Evolutionary conservation across 495 filamentous ascomycete species (phyloP).

Genomic region (Daldinia vernicosa): DNA sequence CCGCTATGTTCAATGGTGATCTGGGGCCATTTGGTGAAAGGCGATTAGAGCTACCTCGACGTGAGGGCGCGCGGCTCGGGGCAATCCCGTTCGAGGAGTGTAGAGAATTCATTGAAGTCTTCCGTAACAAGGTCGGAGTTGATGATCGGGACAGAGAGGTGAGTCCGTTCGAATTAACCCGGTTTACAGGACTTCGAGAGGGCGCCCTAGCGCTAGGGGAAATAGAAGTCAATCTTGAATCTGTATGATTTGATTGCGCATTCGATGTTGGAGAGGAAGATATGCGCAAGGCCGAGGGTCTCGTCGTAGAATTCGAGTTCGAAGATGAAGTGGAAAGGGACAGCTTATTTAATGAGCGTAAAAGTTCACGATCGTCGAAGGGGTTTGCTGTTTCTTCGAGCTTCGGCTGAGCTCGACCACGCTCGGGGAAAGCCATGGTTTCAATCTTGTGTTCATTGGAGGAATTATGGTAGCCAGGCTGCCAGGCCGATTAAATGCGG

Average conservation of each 20-base stretch:
- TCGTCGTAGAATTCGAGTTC: slow-evolving; percentile 38
- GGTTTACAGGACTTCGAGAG: slow-evolving; percentile 61
- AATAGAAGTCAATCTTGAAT: slow-evolving; percentile 32
- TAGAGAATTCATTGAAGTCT: slow-evolving; percentile 66
- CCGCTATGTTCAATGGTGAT: slow-evolving; percentile 52
- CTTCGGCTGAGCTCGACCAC: slow-evolving; percentile 28
- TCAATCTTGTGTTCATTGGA: slow-evolving; percentile 28
- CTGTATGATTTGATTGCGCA: slow-evolving; percentile 7
- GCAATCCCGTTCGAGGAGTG: slow-evolving; percentile 53
- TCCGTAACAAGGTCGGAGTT: slow-evolving; percentile 59
- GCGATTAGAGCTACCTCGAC: slow-evolving; percentile 61
- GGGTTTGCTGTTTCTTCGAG: slow-evolving; percentile 28
- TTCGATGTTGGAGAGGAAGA: slow-evolving; percentile 37
- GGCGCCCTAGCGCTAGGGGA: slow-evolving; percentile 50
- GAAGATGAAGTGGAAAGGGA: slow-evolving; percentile 50
- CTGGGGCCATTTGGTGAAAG: slow-evolving; percentile 51
- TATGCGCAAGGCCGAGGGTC: slow-evolving; percentile 39
- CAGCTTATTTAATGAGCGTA: slow-evolving; percentile 54
- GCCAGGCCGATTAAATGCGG: not conserved
- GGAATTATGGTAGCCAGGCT: not conserved
- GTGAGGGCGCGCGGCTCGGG: slow-evolving; percentile 52
- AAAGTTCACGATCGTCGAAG: slow-evolving; percentile 46
- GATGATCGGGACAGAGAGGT: slow-evolving; percentile 55
- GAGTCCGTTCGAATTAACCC: slow-evolving; percentile 48
- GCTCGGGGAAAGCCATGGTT: slow-evolving; percentile 43